Evolutionary conservation across 2,329 filamentous ascomycete genomes (phyloP).

Genomic region (Claviceps monticola): DNA sequence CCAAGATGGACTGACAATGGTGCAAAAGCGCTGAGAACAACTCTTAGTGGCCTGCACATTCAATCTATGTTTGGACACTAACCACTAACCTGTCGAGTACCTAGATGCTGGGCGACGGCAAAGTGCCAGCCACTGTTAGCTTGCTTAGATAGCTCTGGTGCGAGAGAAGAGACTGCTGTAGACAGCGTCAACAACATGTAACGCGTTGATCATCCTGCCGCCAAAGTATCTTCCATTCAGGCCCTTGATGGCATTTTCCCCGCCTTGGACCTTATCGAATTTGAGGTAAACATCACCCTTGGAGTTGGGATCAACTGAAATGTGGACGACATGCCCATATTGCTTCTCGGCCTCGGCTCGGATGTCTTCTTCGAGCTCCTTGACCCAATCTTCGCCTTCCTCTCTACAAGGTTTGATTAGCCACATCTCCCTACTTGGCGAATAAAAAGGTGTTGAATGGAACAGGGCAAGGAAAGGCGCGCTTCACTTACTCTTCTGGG

Average conservation of each 20-base stretch:
- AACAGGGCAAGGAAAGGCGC: background rate
- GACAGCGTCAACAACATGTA: conserved; percentile 93
- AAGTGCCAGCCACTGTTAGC: conserved; percentile 35
- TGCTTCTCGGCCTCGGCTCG: conserved; percentile 83
- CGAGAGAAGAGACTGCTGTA: conserved; percentile 94
- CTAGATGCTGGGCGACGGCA: conserved; percentile 31
- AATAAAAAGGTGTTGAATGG: background rate
- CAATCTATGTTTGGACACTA: conserved; percentile 6
- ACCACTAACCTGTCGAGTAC: conserved; percentile 27
- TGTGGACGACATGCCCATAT: conserved; percentile 96
- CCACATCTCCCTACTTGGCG: conserved; percentile 16
- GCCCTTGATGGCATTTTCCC: conserved; percentile 94
- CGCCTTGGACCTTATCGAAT: conserved; percentile 88
- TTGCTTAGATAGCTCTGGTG: conserved; percentile 60
- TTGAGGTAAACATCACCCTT: conserved; percentile 97
- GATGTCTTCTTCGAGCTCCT: conserved; percentile 89
- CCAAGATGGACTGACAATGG: background rate
- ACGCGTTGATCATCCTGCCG: conserved; percentile 80
- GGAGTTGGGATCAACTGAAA: conserved; percentile 84
- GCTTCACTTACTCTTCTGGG: conserved; percentile 61
- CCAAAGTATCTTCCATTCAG: conserved; percentile 95
- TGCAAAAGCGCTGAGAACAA: background rate
- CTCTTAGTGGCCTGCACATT: background rate
- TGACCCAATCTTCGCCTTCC: conserved; percentile 76
- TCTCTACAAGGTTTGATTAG: conserved; percentile 41